Percentiles rank a stretch among this genome's conserved stretches.
Conservation (phyloP, 2,329 filamentous ascomycete species). For the Westerdykella sp. region DNA sequence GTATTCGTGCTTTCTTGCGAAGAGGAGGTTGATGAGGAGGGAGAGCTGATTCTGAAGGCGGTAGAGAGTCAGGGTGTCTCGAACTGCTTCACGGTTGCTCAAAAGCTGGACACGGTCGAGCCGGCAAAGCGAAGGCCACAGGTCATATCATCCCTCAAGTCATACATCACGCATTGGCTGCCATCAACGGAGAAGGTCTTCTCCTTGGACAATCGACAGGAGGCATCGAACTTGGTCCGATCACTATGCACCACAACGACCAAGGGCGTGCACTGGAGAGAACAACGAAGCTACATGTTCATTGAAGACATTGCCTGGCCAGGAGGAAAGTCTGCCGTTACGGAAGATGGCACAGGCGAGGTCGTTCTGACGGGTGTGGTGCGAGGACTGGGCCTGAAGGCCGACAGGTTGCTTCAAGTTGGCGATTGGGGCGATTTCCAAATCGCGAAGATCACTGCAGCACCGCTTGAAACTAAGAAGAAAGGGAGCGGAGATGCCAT, state of each 20-base stretch:
- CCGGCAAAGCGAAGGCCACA: slow-evolving; percentile 71
- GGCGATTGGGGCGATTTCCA: slow-evolving; percentile 94
- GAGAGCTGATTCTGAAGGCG: slow-evolving; percentile 76
- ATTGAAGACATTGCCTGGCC: slow-evolving; percentile 75
- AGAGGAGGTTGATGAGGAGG: slow-evolving; percentile 75
- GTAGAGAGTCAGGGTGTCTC: slow-evolving; percentile 93
- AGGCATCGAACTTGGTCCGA: slow-evolving; percentile 84
- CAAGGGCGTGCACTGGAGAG: slow-evolving; percentile 91
- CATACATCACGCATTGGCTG: slow-evolving; percentile 91
- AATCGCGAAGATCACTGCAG: slow-evolving; percentile 78
- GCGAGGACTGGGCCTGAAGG: slow-evolving; percentile 78
- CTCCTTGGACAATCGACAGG: slow-evolving; percentile 79
- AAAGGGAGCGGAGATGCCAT: slow-evolving; percentile 60
- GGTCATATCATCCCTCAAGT: slow-evolving; percentile 76
- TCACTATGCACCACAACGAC: slow-evolving; percentile 87
- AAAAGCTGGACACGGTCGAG: slow-evolving; percentile 71
- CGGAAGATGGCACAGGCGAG: slow-evolving; percentile 46
- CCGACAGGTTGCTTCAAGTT: slow-evolving; percentile 81
- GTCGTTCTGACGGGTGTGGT: slow-evolving; percentile 79
- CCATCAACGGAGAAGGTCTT: slow-evolving; percentile 87
- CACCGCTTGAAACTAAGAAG: slow-evolving; percentile 56
- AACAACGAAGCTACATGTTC: slow-evolving; percentile 92
- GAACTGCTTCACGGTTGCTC: slow-evolving; percentile 79
- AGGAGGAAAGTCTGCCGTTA: slow-evolving; percentile 39
- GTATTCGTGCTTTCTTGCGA: slow-evolving; percentile 76